A percentile compares a stretch with the other conserved stretches of the same genome.
Conservation (phyloP, 768 basidiomycete genomes). For the Chlorophyllum brunneum region DNA sequence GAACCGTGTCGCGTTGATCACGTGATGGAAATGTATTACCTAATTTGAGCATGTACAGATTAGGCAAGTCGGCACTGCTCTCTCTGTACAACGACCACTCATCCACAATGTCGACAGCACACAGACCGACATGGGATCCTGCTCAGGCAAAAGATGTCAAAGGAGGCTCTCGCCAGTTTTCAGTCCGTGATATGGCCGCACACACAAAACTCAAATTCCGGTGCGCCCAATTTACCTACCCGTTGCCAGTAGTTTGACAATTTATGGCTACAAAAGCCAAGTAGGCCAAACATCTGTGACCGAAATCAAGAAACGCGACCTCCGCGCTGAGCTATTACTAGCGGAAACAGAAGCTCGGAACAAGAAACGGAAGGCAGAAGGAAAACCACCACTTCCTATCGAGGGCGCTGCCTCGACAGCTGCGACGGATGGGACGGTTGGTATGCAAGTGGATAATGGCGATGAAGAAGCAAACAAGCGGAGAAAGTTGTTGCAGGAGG, state of each 20-base stretch:
- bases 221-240: constrained; percentile 28
- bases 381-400: constrained; percentile 47
- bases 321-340: constrained; percentile 75
- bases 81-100: background rate
- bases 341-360: constrained; percentile 88
- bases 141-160: constrained; percentile 92
- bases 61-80: background rate
- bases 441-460: constrained; percentile 7
- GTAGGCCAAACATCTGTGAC: constrained; percentile 80
- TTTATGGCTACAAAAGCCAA: constrained; percentile 45
- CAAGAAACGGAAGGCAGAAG: constrained; percentile 91
- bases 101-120: constrained; percentile 76
- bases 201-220: constrained; percentile 99
- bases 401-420: constrained; percentile 33
- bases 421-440: background rate
- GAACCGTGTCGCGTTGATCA: constrained; percentile 8
- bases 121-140: constrained; percentile 96
- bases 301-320: constrained; percentile 77
- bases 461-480: constrained; percentile 75
- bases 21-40: constrained; percentile 13
- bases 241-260: background rate
- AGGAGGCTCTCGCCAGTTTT: constrained; percentile 89
- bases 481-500: constrained; percentile 83
- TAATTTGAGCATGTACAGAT: background rate
- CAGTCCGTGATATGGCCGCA: constrained; percentile 88